Base-by-base conservation (phyloP, 2,329 filamentous ascomycete species). In the Fusarium vanettenii region DNA sequence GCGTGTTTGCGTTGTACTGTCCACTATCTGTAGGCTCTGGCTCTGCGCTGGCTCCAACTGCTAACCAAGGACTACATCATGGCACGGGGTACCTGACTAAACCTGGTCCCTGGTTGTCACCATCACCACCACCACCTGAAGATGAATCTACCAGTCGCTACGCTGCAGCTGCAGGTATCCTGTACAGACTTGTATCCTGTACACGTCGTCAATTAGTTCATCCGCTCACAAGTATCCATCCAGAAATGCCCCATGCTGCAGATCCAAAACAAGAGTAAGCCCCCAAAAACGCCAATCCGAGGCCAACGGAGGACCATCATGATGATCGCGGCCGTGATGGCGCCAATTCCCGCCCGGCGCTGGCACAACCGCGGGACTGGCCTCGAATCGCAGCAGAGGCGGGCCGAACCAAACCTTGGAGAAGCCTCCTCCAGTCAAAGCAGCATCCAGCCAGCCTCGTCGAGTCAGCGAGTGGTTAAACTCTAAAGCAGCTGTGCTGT, bases 61-160 rank as follows among this genome's bases (percentile, higher is more conserved):
- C 48, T 64, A 56, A 64, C 35, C 35, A 56, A 56, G 61, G 25
- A 10, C 61, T 56, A 52, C 60, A 33, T 33, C 33, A 63, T 55
- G 60, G 50, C 60, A 63, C 33, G 60, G 60, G 60, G 60, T 62
- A 45, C 60, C 43, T 62, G 60, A 45, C 29, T 50, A 35, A 29
- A 63, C 62, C 69, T 48, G 57, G 60, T 39, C 64, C 64, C 56
- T 62, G 59, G 56, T 35, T 61, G 60, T 63, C 60, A 67, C 65
- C 65, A 67, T 70, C 72, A 75, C 72, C 61, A 56, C 64, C 62
- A 67, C 48, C 72, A 74, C 72, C 72, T 74, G 72, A 75, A 74
- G 33, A 67, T 73, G 72, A 75, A 75, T 66, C 72, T 69, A 64
- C 25, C 31, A 57, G 33, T 56, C 45, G 41, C 64, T 31, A 9